These are phyloP conservation scores for Reticulascus tulasneorum DNA, from an alignment of 2,329 filamentous ascomycete species.

Conservation along the genomic window DNA sequence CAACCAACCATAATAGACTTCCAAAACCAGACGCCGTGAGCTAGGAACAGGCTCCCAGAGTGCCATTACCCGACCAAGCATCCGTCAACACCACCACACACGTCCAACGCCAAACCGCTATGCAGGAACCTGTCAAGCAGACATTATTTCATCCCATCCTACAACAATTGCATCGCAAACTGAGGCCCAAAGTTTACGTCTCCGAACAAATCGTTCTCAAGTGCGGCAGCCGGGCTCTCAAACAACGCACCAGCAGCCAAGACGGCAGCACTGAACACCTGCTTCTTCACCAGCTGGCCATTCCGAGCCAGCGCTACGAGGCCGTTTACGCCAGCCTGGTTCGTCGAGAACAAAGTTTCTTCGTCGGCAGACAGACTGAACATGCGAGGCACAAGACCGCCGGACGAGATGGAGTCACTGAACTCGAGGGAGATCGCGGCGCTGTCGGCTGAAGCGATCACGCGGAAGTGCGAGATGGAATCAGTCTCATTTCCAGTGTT, in stretches of 20 bases:
- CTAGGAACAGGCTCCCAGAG: too few relatives aligned
- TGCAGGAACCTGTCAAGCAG: too few relatives aligned
- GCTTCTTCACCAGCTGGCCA: too few relatives aligned
- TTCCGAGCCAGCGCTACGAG: slow-evolving; percentile 36
- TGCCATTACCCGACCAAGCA: too few relatives aligned
- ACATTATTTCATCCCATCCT: too few relatives aligned
- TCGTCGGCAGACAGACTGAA: slow-evolving; percentile 35
- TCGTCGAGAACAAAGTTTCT: slow-evolving; percentile 39
- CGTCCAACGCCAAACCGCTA: too few relatives aligned
- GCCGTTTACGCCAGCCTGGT: slow-evolving; percentile 37
- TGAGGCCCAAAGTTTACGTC: slow-evolving; percentile 23
- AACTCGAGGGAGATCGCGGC: slow-evolving; percentile 28
- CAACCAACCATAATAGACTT: too few relatives aligned
- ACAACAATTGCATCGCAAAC: too few relatives aligned
- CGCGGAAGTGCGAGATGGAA: slow-evolving; percentile 42
- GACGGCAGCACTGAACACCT: slow-evolving; percentile 7
- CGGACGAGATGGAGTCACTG: slow-evolving; percentile 26
- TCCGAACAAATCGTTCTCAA: slow-evolving; percentile 23
- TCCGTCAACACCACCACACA: too few relatives aligned
- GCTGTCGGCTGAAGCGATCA: slow-evolving; percentile 18
- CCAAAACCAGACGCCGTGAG: too few relatives aligned
- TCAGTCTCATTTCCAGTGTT: slow-evolving; percentile 40
- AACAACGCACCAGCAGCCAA: slow-evolving; percentile 24
- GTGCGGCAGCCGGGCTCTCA: slow-evolving; percentile 20
- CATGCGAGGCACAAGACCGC: slow-evolving; percentile 41